Base-by-base conservation (phyloP, 2,329 filamentous ascomycete species). In the Huntiella bhutanensis region DNA sequence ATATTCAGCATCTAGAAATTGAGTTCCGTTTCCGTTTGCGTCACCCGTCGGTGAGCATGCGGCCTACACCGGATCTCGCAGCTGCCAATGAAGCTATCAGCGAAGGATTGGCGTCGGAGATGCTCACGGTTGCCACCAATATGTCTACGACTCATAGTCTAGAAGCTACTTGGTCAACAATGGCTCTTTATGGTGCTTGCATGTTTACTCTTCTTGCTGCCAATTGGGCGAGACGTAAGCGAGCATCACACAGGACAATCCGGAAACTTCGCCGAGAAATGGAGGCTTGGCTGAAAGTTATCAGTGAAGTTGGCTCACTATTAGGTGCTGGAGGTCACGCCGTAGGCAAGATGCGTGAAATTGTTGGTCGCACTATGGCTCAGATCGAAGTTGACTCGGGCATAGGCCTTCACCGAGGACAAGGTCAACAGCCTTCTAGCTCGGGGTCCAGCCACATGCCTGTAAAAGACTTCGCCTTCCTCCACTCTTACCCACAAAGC, bases 101-200 rank as follows among this genome's bases (percentile, higher is more conserved):
- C 56, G 71, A 83, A 33, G 70, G 77, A 42, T 73, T 74, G 7
- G 71, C 79, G 4, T 68, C 71, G 41, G 70, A 77, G 51, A 73
- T 85, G 60, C 64, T 87, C 2, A 64, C 66, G 16, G 67, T 70
- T 19, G 72, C 77, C 4, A 65, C 67, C 16, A 65, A 73, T 45
- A 60, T 87, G 41, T 70, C 73, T 49, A 69, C 68, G 53, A 64
- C 77, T 48, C 82, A 80, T 55, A 76, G 75, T 39, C 62, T 87
- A 3, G 82, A 88, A 55, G 82, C 80, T 1, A 84, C 81, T 1
- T 87, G 82, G 80, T 81, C 82, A 54, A 78, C 80, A 41, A 69
- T 75, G 42, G 77, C 81, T 0, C 70, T 82, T 4, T 84, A 82
- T 55, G 68, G 82, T 10, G 75, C 79, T 38, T 80, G 80, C 19